Conservation (phyloP, 768 basidiomycete species). For the Lactarius hatsudake region DNA sequence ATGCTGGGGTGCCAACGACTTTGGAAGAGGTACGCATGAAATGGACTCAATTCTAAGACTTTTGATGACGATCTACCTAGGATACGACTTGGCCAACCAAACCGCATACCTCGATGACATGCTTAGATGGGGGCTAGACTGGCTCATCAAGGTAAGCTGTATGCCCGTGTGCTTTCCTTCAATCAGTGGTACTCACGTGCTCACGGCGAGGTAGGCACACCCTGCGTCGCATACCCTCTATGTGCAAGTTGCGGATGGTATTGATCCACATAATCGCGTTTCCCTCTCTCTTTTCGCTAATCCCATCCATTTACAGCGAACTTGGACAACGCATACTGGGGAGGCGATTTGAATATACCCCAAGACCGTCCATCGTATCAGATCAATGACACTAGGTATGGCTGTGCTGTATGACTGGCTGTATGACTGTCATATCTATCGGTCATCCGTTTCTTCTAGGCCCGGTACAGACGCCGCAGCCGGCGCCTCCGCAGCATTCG, state of each 20-base stretch:
- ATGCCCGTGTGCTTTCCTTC: neutral
- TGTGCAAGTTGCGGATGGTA: conserved; percentile 72
- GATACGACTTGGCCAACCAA: conserved; percentile 83
- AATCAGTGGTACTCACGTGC: neutral
- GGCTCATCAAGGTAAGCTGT: conserved; percentile 77
- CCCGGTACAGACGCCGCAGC: conserved; percentile 93
- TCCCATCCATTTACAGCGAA: conserved; percentile 38
- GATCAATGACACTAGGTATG: conserved; percentile 63
- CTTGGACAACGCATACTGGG: conserved; percentile 83
- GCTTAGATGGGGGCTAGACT: conserved; percentile 88
- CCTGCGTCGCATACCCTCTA: conserved; percentile 67
- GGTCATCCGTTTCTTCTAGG: conserved; percentile 30
- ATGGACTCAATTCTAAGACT: neutral
- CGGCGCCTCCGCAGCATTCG: conserved; percentile 79
- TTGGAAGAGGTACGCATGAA: conserved; percentile 58
- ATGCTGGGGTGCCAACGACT: conserved; percentile 88
- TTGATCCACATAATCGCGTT: conserved; percentile 24
- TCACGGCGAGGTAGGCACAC: conserved; percentile 58
- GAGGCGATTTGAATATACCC: conserved; percentile 78
- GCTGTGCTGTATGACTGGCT: neutral
- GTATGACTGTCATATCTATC: neutral
- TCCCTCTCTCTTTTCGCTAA: conserved; percentile 8
- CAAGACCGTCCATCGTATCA: conserved; percentile 70
- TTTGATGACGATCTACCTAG: conserved; percentile 36
- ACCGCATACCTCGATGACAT: conserved; percentile 90